These are phyloP conservation scores for Coemansia asiatica DNA, from an alignment of 192 early-diverging fungal genomes.

Conservation along the genomic window DNA sequence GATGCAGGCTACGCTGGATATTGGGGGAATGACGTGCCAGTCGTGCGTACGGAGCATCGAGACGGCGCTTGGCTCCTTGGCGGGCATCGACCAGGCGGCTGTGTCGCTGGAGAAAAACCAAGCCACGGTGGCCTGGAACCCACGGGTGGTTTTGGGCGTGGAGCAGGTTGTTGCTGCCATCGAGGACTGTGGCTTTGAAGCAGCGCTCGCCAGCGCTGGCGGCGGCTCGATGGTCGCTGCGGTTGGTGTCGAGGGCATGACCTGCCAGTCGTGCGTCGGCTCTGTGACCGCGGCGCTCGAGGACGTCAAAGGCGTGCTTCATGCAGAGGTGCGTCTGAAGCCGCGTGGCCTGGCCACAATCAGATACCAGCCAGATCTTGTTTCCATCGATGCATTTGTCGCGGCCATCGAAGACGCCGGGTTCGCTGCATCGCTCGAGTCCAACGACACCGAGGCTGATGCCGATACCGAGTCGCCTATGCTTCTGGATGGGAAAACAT, in stretches of 20 bases:
- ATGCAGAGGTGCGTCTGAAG: conserved; percentile 60
- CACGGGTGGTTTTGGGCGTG: conserved; percentile 4
- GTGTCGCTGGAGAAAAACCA: conserved; percentile 62
- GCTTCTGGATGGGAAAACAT: neutral
- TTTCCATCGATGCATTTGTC: conserved; percentile 47
- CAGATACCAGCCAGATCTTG: conserved; percentile 48
- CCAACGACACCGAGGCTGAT: neutral
- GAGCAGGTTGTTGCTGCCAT: conserved; percentile 47
- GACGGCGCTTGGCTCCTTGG: conserved; percentile 45
- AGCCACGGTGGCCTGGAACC: conserved; percentile 59
- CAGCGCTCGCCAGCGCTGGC: neutral
- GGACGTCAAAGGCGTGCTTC: conserved; percentile 55
- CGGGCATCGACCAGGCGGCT: conserved; percentile 58
- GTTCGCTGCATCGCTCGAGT: conserved; percentile 54
- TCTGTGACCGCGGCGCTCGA: conserved; percentile 63
- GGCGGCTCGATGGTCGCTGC: neutral
- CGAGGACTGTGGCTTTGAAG: conserved; percentile 67
- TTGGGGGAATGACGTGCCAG: conserved; percentile 81
- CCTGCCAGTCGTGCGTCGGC: conserved; percentile 79
- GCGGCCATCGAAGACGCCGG: conserved; percentile 66
- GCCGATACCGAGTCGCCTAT: conserved; percentile 1
- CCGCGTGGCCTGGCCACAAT: conserved; percentile 58
- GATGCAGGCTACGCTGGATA: conserved; percentile 15
- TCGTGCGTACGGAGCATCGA: conserved; percentile 81
- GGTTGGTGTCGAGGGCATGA: conserved; percentile 63